Conservation (phyloP, 129 eudicot genomes). For the Saussurea involucrata region DNA sequence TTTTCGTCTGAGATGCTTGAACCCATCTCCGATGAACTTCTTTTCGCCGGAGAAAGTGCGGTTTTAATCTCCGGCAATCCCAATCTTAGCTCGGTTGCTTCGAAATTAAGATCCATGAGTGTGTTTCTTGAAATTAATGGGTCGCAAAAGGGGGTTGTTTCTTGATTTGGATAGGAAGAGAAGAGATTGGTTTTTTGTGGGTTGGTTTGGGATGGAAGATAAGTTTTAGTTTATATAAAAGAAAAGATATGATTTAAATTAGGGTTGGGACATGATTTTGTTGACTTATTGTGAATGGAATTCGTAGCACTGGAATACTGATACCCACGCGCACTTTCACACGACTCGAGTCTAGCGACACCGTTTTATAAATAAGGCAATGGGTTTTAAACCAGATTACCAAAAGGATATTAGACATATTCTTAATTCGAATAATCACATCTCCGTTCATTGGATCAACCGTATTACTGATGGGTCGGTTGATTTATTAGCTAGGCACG, state of each 20-base stretch:
- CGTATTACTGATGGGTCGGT: too few relatives aligned
- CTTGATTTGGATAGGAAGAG: too few relatives aligned
- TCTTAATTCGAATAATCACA: too few relatives aligned
- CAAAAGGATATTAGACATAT: too few relatives aligned
- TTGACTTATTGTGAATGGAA: constrained; percentile 60
- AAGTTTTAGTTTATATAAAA: constrained; percentile 43
- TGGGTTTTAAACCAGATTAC: too few relatives aligned
- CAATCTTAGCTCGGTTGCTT: constrained; percentile 60
- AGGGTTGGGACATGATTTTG: constrained; percentile 39
- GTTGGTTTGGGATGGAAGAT: constrained; percentile 12
- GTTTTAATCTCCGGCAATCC: constrained; percentile 51
- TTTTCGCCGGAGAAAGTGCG: constrained; percentile 24
- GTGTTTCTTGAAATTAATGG: constrained; percentile 1
- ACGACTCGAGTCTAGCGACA: constrained; percentile 11
- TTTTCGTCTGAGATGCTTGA: constrained; percentile 27
- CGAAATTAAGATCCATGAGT: constrained; percentile 43
- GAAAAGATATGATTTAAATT: too few relatives aligned
- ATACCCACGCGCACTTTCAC: constrained; percentile 28
- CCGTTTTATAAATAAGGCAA: background rate
- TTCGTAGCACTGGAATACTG: constrained; percentile 17
- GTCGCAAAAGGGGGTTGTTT: background rate
- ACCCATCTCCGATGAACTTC: constrained; percentile 56
- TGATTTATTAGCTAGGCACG: too few relatives aligned
- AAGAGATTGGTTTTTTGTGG: constrained; percentile 21
- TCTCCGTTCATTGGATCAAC: too few relatives aligned